These are phyloP conservation scores for Podospora anserina DNA, from an alignment of 495 filamentous ascomycete species.

Conservation along the genomic window DNA sequence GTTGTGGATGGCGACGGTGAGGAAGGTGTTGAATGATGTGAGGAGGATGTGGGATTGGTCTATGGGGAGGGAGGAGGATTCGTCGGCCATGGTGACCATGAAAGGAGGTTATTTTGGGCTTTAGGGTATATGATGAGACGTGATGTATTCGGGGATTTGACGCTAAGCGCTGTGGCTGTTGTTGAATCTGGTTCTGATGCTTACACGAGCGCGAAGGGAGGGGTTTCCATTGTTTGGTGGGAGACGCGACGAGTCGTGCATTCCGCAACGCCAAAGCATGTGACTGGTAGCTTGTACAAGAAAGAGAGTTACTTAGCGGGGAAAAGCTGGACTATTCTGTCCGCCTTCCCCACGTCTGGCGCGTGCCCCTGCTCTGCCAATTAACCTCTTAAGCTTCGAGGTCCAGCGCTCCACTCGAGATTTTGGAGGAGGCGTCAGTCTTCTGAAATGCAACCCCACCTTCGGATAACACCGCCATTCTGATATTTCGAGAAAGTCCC, in stretches of 20 bases:
- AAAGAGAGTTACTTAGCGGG: neutral
- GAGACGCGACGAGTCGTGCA: neutral
- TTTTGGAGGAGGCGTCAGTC: neutral
- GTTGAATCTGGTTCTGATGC: neutral
- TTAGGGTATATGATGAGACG: neutral
- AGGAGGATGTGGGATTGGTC: slow-evolving; percentile 47
- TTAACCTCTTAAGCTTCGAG: neutral
- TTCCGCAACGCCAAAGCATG: slow-evolving; percentile 28
- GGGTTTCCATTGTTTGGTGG: neutral
- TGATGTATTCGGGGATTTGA: neutral
- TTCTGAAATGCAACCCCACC: neutral
- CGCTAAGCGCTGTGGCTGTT: neutral
- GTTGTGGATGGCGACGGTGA: slow-evolving; percentile 86
- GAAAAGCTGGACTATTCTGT: neutral
- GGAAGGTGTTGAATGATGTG: slow-evolving; percentile 67
- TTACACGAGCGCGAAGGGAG: neutral
- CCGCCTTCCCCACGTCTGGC: neutral
- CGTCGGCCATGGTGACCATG: neutral
- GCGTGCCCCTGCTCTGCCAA: neutral
- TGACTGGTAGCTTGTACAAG: slow-evolving; percentile 15
- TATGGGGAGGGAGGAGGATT: slow-evolving; percentile 11
- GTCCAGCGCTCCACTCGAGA: neutral
- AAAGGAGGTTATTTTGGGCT: no score
- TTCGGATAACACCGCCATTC: neutral
- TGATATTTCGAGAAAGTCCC: neutral